A percentile compares a stretch with the other conserved stretches of the same genome.
Evolutionary conservation across 2,329 filamentous ascomycete genomes (phyloP).

Genomic region (Aspergillus ochraceus): DNA sequence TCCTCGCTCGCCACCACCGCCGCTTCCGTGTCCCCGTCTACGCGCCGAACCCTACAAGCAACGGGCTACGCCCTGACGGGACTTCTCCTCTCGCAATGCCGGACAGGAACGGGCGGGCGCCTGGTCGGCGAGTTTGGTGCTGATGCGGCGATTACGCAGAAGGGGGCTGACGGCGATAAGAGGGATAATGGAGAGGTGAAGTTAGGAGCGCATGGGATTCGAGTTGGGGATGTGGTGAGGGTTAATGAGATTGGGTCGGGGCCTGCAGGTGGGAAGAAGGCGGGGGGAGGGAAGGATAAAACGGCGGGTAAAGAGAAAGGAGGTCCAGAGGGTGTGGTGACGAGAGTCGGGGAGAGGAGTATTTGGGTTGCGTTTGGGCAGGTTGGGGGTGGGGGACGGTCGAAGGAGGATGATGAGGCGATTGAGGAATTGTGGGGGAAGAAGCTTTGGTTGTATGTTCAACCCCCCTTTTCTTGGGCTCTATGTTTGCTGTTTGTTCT

Average conservation of each 20-base stretch:
- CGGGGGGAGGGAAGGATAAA: constrained; percentile 34
- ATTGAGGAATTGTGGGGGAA: constrained; percentile 53
- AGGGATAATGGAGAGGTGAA: constrained; percentile 40
- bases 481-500: background rate
- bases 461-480: constrained; percentile 1
- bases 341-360: constrained; percentile 42
- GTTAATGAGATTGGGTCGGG: constrained; percentile 39
- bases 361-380: constrained; percentile 49
- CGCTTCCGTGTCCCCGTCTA: constrained; percentile 42
- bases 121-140: constrained; percentile 76
- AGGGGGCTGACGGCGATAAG: constrained; percentile 32
- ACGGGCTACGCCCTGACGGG: constrained; percentile 43
- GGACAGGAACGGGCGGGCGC: constrained; percentile 89
- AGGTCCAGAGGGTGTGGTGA: constrained; percentile 49
- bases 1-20: constrained; percentile 43
- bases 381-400: constrained; percentile 31
- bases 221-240: constrained; percentile 50
- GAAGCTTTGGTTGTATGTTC: constrained; percentile 64
- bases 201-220: constrained; percentile 48
- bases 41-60: constrained; percentile 44
- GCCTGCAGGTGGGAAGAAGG: constrained; percentile 23
- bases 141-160: constrained; percentile 66
- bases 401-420: constrained; percentile 44
- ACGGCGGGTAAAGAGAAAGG: constrained; percentile 32
- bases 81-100: constrained; percentile 69